Evolutionary conservation across 2,329 filamentous ascomycete species (phyloP).

Genomic region (Rutstroemia sp.): DNA sequence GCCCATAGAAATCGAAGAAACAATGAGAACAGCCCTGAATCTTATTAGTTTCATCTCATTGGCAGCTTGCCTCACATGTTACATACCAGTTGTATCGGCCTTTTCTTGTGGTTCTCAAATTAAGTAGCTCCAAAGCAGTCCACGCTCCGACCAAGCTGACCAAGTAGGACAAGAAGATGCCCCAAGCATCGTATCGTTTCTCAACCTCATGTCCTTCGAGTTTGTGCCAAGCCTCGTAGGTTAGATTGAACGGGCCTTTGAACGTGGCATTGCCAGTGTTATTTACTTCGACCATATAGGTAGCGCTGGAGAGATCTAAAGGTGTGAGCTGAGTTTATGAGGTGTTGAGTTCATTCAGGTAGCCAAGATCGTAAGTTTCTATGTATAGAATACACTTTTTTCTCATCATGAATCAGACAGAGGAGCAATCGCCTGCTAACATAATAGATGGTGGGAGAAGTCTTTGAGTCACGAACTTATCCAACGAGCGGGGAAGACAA

Average conservation of each 20-base stretch:
- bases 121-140: slow-evolving; percentile 75
- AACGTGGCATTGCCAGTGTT: slow-evolving; percentile 5
- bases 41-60: slow-evolving; percentile 1
- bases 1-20: slow-evolving; percentile 63
- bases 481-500: not conserved
- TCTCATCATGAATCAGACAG: not conserved
- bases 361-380: not conserved
- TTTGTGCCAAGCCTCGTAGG: slow-evolving; percentile 2
- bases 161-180: slow-evolving; percentile 61
- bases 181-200: slow-evolving; percentile 38
- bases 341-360: not conserved
- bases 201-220: slow-evolving; percentile 15
- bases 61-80: not conserved
- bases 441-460: not conserved
- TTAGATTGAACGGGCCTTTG: not conserved
- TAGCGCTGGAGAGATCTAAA: not conserved
- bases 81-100: slow-evolving; percentile 63
- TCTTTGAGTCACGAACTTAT: not conserved
- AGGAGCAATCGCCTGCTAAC: not conserved
- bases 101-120: slow-evolving; percentile 62
- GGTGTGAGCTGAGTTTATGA: not conserved
- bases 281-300: slow-evolving; percentile 6
- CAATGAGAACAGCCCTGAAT: slow-evolving; percentile 51
- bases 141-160: slow-evolving; percentile 69
- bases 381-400: not conserved